A percentile compares a stretch with the other conserved stretches of the same genome.
Conservation (phyloP, 768 basidiomycete genomes). For the Leccinum fibrillosum region DNA sequence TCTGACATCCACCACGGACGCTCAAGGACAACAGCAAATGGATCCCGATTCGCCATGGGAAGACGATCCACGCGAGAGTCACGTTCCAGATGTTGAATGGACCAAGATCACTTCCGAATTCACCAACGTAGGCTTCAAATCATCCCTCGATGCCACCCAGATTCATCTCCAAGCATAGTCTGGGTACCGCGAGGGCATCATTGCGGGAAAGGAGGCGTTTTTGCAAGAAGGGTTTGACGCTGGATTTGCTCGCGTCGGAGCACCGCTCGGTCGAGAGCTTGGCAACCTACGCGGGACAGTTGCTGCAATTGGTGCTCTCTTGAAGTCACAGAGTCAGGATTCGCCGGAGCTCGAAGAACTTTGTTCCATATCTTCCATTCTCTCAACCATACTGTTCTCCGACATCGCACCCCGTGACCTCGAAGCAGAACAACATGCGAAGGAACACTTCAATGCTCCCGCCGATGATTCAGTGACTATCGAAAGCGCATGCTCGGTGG, state of each 20-base stretch:
- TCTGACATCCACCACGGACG: neutral
- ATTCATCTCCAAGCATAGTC: conserved; percentile 44
- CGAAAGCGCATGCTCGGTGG: conserved; percentile 38
- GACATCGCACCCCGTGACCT: conserved; percentile 74
- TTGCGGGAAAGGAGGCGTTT: conserved; percentile 81
- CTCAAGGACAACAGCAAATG: conserved; percentile 9
- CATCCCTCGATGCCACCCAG: neutral
- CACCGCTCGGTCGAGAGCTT: conserved; percentile 71
- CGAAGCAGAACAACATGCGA: conserved; percentile 76
- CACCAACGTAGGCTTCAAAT: conserved; percentile 51
- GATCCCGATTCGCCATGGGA: conserved; percentile 58
- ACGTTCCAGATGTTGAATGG: conserved; percentile 58
- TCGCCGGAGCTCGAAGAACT: conserved; percentile 37
- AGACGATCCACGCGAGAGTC: conserved; percentile 36
- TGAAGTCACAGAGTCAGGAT: conserved; percentile 34
- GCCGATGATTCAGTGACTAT: conserved; percentile 30
- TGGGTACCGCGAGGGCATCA: conserved; percentile 97
- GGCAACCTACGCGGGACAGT: conserved; percentile 74
- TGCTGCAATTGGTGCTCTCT: conserved; percentile 57
- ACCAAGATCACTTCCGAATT: conserved; percentile 63
- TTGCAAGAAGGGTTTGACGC: conserved; percentile 90
- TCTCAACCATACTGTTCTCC: conserved; percentile 60
- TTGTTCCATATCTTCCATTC: conserved; percentile 49
- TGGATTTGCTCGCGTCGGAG: conserved; percentile 72
- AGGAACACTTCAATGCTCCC: conserved; percentile 50